Evolutionary conservation across 2,329 filamentous ascomycete species (phyloP).

Genomic region (Furcasterigmium furcatum): DNA sequence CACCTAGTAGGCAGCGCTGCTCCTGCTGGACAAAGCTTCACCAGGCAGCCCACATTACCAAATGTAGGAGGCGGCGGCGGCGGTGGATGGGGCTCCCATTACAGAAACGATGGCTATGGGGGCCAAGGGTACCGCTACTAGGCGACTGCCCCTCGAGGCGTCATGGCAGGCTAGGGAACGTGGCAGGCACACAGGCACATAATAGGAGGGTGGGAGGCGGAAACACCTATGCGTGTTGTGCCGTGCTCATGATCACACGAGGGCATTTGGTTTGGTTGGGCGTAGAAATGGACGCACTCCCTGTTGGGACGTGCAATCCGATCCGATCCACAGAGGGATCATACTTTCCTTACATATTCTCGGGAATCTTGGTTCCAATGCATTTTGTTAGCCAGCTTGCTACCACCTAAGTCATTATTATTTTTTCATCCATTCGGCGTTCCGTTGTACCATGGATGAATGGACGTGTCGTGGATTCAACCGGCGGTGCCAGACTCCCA

Average conservation of each 20-base stretch:
- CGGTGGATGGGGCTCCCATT: neutral
- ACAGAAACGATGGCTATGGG: neutral
- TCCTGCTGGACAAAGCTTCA: conserved; percentile 26
- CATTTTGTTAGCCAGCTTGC: neutral
- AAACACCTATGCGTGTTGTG: neutral
- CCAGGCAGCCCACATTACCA: conserved; percentile 29
- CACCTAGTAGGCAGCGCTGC: conserved; percentile 35
- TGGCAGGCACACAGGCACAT: neutral
- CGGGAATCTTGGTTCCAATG: neutral
- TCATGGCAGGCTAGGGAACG: neutral
- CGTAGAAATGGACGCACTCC: no score
- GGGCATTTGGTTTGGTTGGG: neutral
- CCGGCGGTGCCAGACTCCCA: no score
- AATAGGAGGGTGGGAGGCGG: neutral
- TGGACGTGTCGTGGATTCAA: no score
- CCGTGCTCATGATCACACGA: neutral
- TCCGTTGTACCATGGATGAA: no score
- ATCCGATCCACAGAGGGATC: neutral
- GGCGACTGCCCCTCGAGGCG: neutral
- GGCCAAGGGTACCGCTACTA: neutral
- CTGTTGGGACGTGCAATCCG: neutral
- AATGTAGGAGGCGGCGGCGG: conserved; percentile 11
- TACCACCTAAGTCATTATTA: no score
- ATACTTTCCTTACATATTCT: neutral
- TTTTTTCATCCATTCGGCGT: no score